Conservation (phyloP, 2,329 filamentous ascomycete genomes). For the Pseudocercospora fuligena region DNA sequence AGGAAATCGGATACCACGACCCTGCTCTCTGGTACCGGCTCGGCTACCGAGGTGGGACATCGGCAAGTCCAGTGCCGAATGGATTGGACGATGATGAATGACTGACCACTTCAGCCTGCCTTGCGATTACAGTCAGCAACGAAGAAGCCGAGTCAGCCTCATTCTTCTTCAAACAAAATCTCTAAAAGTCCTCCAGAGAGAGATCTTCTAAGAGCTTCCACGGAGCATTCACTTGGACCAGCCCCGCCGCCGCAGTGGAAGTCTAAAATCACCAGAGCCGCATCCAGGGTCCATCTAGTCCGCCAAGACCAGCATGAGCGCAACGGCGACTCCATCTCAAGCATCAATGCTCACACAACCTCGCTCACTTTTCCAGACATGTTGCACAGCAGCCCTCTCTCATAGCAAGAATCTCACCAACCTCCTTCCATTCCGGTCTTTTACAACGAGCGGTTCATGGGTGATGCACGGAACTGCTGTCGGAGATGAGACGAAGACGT, state of each 20-base stretch:
- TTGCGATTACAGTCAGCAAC: neutral
- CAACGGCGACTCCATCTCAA: neutral
- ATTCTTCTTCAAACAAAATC: neutral
- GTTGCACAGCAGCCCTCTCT: neutral
- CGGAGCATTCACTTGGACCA: neutral
- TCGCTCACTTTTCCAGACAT: constrained; percentile 1
- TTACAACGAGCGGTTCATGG: neutral
- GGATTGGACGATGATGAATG: neutral
- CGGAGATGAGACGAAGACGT: constrained; percentile 16
- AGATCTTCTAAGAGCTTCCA: neutral
- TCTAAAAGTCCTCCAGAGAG: neutral
- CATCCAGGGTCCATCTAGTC: constrained; percentile 6
- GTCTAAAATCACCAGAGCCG: neutral
- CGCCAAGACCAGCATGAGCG: constrained; percentile 7
- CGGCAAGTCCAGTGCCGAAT: neutral
- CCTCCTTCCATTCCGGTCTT: neutral
- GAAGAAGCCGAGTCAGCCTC: neutral
- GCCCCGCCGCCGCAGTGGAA: constrained; percentile 6
- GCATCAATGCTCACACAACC: neutral
- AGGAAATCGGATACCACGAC: neutral
- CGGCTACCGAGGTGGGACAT: neutral
- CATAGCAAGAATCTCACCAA: neutral
- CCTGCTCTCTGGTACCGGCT: neutral
- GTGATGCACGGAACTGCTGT: constrained; percentile 18
- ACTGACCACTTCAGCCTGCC: neutral